A percentile compares a stretch with the other conserved stretches of the same genome.
These are phyloP conservation scores for Scedosporium apiospermum DNA, from an alignment of 2,329 filamentous ascomycete species.

Conservation along the genomic window DNA sequence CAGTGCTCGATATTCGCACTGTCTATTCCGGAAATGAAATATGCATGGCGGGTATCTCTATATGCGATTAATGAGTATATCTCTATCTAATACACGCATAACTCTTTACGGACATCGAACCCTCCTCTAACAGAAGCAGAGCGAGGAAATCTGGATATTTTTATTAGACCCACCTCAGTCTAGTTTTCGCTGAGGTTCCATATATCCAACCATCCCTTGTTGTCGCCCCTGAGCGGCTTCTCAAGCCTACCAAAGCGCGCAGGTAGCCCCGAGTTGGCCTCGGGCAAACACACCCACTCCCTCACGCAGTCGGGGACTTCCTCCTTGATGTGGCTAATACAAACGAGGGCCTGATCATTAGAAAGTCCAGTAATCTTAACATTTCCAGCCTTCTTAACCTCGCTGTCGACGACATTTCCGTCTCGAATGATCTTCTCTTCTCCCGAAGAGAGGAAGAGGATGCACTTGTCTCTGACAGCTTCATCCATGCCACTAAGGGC, in stretches of 20 bases:
- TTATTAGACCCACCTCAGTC: not conserved
- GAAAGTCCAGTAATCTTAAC: slow-evolving; percentile 53
- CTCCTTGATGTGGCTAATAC: slow-evolving; percentile 82
- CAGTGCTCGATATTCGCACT: not conserved
- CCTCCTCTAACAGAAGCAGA: too few species aligned
- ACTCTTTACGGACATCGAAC: not conserved
- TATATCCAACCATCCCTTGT: slow-evolving; percentile 53
- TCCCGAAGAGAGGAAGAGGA: slow-evolving; percentile 65
- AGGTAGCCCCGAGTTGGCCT: slow-evolving; percentile 51
- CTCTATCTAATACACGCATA: too few species aligned
- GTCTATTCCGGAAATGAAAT: not conserved
- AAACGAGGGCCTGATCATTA: slow-evolving; percentile 71
- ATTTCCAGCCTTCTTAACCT: slow-evolving; percentile 29
- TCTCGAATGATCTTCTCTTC: slow-evolving; percentile 35
- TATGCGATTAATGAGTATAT: not conserved
- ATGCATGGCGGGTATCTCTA: not conserved
- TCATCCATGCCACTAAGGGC: slow-evolving; percentile 82
- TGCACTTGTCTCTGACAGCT: slow-evolving; percentile 73
- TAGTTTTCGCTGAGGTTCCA: slow-evolving; percentile 30
- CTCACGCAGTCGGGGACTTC: slow-evolving; percentile 79
- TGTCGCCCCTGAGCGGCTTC: slow-evolving; percentile 49
- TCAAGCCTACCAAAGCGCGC: slow-evolving; percentile 57
- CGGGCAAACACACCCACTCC: slow-evolving; percentile 80
- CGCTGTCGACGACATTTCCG: slow-evolving; percentile 34
- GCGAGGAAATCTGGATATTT: not conserved